Conservation (phyloP, 352 stramenopile genomes). For the Thalassiosira allenii region DNA sequence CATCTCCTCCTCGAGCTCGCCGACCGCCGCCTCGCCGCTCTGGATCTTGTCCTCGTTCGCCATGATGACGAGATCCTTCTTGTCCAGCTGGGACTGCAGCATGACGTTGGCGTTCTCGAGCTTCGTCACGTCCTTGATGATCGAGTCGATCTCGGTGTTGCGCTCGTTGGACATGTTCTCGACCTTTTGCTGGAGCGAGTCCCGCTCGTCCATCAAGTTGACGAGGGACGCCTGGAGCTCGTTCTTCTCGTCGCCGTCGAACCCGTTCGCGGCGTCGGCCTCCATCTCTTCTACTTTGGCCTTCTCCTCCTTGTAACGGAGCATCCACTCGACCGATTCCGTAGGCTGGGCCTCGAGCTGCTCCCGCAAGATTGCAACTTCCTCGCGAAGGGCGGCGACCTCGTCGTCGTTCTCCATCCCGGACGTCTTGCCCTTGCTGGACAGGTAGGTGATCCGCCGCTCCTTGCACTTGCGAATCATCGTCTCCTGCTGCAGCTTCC, state of each 20-base stretch:
- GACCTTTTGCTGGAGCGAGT: slow-evolving; percentile 40
- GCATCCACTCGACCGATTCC: slow-evolving; percentile 58
- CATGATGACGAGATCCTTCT: slow-evolving; percentile 23
- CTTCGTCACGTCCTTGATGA: slow-evolving; percentile 50
- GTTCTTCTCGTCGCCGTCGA: slow-evolving; percentile 22
- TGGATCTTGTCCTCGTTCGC: slow-evolving; percentile 18
- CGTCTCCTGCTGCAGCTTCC: slow-evolving; percentile 64
- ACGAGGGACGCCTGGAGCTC: slow-evolving; percentile 43
- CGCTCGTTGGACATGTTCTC: slow-evolving; percentile 23
- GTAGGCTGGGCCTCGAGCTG: slow-evolving; percentile 35
- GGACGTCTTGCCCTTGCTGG: slow-evolving; percentile 8
- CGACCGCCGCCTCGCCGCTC: slow-evolving; percentile 9
- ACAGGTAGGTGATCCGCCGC: slow-evolving; percentile 47
- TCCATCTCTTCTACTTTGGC: slow-evolving; percentile 43
- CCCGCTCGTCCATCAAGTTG: slow-evolving; percentile 40
- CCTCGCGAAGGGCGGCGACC: slow-evolving; percentile 32
- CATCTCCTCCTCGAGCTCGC: too few species aligned
- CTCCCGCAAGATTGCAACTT: slow-evolving; percentile 45
- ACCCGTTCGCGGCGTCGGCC: not conserved
- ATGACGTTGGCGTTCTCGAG: slow-evolving; percentile 44
- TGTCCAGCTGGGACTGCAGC: slow-evolving; percentile 26
- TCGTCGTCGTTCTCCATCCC: slow-evolving; percentile 34
- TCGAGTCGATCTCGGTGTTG: slow-evolving; percentile 48
- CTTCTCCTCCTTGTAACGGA: slow-evolving; percentile 59
- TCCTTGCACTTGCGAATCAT: slow-evolving; percentile 64